phyloP scores from a whole-genome alignment of 208 protist genomes.

The Trypanosoma mega region DNA sequence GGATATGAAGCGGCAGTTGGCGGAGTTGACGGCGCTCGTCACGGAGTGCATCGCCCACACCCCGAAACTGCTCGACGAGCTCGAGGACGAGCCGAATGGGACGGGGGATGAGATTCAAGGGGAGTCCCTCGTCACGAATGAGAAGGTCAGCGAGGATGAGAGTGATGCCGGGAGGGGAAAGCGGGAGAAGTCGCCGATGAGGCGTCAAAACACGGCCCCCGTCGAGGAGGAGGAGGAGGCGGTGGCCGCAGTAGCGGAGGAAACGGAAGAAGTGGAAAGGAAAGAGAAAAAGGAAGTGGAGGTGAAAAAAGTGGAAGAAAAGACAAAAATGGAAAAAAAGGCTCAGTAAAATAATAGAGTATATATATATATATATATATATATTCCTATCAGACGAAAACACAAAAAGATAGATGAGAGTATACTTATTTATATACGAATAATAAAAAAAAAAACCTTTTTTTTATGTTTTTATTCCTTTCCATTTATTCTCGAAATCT shows the following conservation, averaged over 20 bases:
- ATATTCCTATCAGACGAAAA: background rate
- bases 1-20: conserved; percentile 12
- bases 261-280: conserved; percentile 2
- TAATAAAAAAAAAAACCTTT: too few relatives aligned
- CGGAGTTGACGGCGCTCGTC: conserved; percentile 4
- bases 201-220: background rate
- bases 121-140: too few relatives aligned
- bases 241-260: conserved; percentile 3
- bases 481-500: too few relatives aligned
- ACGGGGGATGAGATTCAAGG: too few relatives aligned
- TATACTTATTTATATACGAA: too few relatives aligned
- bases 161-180: background rate
- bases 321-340: conserved; percentile 21
- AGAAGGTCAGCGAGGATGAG: too few relatives aligned
- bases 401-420: background rate
- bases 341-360: background rate
- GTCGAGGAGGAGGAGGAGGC: background rate
- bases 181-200: background rate
- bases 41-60: background rate
- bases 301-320: background rate
- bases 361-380: conserved; percentile 1
- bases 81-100: too few relatives aligned
- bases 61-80: too few relatives aligned
- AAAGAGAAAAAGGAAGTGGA: background rate
- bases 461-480: too few relatives aligned